A percentile compares a stretch with the other conserved stretches of the same genome.
These are phyloP conservation scores for Stachybotrys echinatus DNA, from an alignment of 2,329 filamentous ascomycete species.

Conservation along the genomic window DNA sequence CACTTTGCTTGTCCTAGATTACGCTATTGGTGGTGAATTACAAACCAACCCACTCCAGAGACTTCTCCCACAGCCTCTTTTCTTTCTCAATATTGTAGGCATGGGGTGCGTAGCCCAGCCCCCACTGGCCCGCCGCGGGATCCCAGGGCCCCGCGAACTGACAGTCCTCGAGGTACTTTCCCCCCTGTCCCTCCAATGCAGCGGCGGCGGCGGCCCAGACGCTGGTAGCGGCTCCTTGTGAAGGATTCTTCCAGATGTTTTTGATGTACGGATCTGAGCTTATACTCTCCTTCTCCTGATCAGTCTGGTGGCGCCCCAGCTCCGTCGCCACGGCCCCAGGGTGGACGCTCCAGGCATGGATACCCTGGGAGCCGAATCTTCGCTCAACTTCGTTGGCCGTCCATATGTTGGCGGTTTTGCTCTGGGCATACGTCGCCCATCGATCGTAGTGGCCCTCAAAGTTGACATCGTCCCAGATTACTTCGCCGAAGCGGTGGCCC, in stretches of 20 bases:
- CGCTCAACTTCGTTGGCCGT: slow-evolving; percentile 46
- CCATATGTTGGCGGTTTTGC: slow-evolving; percentile 46
- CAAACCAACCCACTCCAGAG: slow-evolving; percentile 3
- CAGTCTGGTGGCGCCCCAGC: slow-evolving; percentile 1
- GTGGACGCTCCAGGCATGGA: slow-evolving; percentile 36
- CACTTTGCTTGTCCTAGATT: too few species aligned
- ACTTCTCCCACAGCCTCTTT: neutral
- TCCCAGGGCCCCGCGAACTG: slow-evolving; percentile 4
- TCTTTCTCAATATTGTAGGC: slow-evolving; percentile 6
- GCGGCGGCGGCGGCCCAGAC: slow-evolving; percentile 14
- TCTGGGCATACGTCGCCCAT: slow-evolving; percentile 36
- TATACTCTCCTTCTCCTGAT: neutral
- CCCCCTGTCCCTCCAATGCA: slow-evolving; percentile 11
- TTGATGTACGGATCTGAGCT: neutral
- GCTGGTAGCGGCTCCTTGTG: slow-evolving; percentile 14
- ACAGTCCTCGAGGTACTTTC: slow-evolving; percentile 10
- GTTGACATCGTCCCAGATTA: slow-evolving; percentile 12
- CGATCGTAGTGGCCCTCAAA: slow-evolving; percentile 18
- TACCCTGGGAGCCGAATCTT: slow-evolving; percentile 33
- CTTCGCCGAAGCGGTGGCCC: slow-evolving; percentile 9
- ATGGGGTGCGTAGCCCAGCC: slow-evolving; percentile 5
- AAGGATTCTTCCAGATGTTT: slow-evolving; percentile 5
- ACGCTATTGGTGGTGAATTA: too few species aligned
- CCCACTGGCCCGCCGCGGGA: neutral
- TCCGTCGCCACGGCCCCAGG: slow-evolving; percentile 37